These are phyloP conservation scores for Vickermania spadyakhi DNA, from an alignment of 208 protist species.

Conservation along the genomic window DNA sequence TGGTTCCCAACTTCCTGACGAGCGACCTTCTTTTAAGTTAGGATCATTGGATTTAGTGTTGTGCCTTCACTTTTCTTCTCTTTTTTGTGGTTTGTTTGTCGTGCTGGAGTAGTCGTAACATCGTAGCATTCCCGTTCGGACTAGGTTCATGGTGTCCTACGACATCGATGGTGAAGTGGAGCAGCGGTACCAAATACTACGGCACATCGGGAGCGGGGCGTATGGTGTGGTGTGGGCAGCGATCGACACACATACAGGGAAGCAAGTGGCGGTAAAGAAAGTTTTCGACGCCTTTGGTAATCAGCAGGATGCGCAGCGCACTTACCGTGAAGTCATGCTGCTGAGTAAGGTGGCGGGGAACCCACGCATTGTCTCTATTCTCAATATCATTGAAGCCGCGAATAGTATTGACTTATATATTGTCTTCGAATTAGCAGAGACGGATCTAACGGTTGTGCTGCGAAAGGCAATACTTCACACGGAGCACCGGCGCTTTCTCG, in stretches of 20 bases:
- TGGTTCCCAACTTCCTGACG: too few species aligned
- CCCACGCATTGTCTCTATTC: conserved; percentile 89
- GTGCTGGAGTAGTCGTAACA: too few species aligned
- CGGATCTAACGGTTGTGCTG: conserved; percentile 90
- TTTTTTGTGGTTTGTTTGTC: too few species aligned
- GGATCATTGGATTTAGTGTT: too few species aligned
- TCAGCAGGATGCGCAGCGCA: conserved; percentile 88
- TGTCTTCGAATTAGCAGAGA: conserved; percentile 96
- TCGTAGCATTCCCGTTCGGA: too few species aligned
- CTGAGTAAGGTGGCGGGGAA: conserved; percentile 66
- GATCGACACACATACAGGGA: conserved; percentile 74
- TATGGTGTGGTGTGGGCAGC: conserved; percentile 95
- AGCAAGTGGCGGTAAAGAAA: conserved; percentile 94
- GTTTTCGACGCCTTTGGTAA: conserved; percentile 96
- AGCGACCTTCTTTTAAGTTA: too few species aligned
- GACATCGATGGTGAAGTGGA: conserved; percentile 88
- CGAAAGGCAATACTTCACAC: conserved; percentile 93
- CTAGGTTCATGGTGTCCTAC: conserved; percentile 57
- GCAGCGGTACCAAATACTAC: conserved; percentile 88
- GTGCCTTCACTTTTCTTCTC: too few species aligned
- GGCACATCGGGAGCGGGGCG: conserved; percentile 93
- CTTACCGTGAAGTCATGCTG: conserved; percentile 97
- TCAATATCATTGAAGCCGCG: conserved; percentile 94
- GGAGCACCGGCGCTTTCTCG: conserved; percentile 90
- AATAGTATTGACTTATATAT: conserved; percentile 97